Conservation (phyloP, 2,329 filamentous ascomycete species). For the Monosporascus sp. region DNA sequence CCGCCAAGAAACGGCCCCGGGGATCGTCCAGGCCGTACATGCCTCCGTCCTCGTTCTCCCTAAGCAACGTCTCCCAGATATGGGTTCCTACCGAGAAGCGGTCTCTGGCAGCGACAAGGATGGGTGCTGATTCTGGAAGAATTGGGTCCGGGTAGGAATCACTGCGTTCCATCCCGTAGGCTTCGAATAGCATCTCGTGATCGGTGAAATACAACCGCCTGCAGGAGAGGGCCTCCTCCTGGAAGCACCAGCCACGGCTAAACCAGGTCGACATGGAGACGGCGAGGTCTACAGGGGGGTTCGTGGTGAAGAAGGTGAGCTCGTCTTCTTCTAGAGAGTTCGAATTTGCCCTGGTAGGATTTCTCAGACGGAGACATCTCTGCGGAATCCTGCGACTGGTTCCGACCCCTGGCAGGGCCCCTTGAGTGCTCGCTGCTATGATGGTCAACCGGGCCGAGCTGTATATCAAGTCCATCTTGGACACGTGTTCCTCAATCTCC, state of each 20-base stretch:
- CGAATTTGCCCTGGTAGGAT: neutral
- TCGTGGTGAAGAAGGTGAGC: slow-evolving; percentile 2
- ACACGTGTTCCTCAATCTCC: neutral
- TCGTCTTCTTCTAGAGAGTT: neutral
- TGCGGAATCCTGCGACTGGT: neutral
- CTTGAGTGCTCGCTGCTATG: slow-evolving; percentile 5
- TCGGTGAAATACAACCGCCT: slow-evolving; percentile 5
- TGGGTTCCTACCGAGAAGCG: neutral
- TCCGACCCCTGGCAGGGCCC: slow-evolving; percentile 1
- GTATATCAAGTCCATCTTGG: slow-evolving; percentile 7
- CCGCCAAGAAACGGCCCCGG: neutral
- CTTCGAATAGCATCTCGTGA: neutral
- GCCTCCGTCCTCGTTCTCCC: neutral
- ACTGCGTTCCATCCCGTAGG: neutral
- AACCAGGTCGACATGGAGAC: slow-evolving; percentile 1
- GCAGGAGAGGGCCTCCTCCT: slow-evolving; percentile 1
- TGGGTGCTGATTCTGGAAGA: no score
- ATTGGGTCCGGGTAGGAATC: slow-evolving; percentile 5
- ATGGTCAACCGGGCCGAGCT: slow-evolving; percentile 1
- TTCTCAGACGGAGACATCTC: neutral
- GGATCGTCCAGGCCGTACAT: neutral
- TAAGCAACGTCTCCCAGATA: neutral
- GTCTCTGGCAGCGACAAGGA: no score
- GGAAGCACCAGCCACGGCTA: slow-evolving; percentile 8
- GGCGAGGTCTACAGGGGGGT: neutral